Evolutionary conservation across 2,329 filamentous ascomycete genomes (phyloP), one percentile per base, ranked within the genome.

Genomic region (Blastomyces gilchristii): DNA sequence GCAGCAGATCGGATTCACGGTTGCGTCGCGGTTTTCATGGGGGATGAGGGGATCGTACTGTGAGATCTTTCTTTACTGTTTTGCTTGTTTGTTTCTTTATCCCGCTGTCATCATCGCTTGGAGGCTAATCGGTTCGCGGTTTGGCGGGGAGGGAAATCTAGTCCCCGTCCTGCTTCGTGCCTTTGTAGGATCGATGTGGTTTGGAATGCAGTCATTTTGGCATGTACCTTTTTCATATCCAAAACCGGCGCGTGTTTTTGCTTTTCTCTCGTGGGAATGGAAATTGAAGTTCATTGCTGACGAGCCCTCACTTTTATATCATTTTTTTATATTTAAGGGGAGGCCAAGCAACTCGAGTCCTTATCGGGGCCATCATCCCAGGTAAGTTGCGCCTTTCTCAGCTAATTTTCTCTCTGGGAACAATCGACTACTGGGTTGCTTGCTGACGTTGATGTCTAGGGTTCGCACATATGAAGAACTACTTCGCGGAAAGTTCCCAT

Each of bases 1-100:
- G 22, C 69, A 71, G 25, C 66, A 70, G 62, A 67, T 71, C 58
- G 69, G 69, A 12, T 71, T 71, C 64, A 71, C 69, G 6, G 68
- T 71, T 28, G 63, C 68, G 28, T 69, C 65, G 28, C 63, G 69
- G 47, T 69, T 69, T 50, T 69, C 68, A 8, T 70, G 68, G 68
- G 68, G 68, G 16, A 70, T 70, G 68, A 63, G 66, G 50, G 68
- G 68, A 18, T 66, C 65, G 43, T 70, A 68, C 58, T 70, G 65
- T 67, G 58, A n/a, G 60, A 37, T 7, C 12, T 45, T 16, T 2
- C 18, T 58, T 14, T 14, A n/a, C n/a, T 2, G 5, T n/a, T n/a
- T 34, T 34, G 31, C 31, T 7, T 7, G 6, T 22, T 22, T 22
- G n/a, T 22, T 34, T 34, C 31, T 34, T 34, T 39, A 62, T 59